phyloP scores from a whole-genome alignment of 345 rosid genomes.

The Psidium friedrichsthalianum region DNA sequence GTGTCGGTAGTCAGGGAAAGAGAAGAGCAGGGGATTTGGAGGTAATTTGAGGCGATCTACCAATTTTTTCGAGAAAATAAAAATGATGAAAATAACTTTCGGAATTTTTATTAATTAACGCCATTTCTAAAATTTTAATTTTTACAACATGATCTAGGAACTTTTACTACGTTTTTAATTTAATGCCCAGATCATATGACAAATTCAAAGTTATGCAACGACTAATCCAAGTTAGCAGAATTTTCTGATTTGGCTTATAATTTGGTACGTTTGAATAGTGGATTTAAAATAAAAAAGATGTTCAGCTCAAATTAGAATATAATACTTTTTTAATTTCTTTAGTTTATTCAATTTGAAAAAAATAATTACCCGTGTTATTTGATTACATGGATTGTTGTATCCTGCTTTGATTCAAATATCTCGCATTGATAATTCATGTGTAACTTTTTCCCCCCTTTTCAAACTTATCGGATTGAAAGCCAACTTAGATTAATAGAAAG shows the following conservation, averaged over 20 bases:
- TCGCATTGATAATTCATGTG: background rate
- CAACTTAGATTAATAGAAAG: too few relatives aligned
- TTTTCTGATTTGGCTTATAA: background rate
- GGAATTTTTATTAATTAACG: background rate
- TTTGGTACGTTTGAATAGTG: accelerated
- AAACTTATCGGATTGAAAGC: background rate
- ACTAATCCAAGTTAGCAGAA: accelerated
- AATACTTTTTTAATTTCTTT: background rate
- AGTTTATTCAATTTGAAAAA: background rate
- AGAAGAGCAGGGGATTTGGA: background rate
- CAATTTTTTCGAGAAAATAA: background rate
- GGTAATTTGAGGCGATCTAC: background rate
- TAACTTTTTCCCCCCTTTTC: too few relatives aligned
- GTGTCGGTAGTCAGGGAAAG: background rate
- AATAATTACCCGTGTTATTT: background rate
- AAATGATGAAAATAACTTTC: background rate
- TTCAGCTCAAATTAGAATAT: background rate
- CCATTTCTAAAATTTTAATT: background rate
- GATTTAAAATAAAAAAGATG: background rate
- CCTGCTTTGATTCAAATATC: accelerated
- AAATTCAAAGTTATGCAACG: background rate
- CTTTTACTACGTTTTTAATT: background rate
- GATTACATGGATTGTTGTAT: background rate
- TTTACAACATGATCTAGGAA: accelerated
- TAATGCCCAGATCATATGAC: background rate